Base-by-base conservation (phyloP, 805 yeast species). In the Zygoascus flipseniorum region DNA sequence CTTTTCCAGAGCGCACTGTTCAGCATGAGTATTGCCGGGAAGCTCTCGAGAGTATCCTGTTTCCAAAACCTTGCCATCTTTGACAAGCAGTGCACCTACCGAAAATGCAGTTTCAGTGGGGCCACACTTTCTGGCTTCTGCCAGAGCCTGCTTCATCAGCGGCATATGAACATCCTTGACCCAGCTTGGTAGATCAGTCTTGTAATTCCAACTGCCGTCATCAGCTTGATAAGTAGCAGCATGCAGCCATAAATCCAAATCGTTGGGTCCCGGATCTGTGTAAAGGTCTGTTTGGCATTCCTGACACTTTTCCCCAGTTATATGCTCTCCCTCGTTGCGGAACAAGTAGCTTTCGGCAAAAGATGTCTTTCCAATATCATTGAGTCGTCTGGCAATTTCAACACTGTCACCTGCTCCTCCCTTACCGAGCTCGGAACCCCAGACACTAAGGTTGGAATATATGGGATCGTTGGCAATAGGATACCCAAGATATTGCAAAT, bases 21-120 rank as follows among this genome's bases (percentile, higher is more conserved):
- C 99, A 2, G 99, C 99, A 67, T 92, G 99, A 0, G 99, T 92
- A 68, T 92, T 93, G 0, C 98, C 99, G 18, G 85, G 86, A 1
- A 90, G 71, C 67, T 93, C 99, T 52, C 98, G 76, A 0, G 98
- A 88, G 63, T 80, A 89, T 0, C 99, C 99, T 0, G 87, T 81
- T 8, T 85, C 76, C n/a, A 93, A 65, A 0, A 92, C 72, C 51
- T 77, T 63, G 20, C 76, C 77, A 41, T 86, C 85, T 52, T 76
- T 69, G 0, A 81, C 92, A 4, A 93, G 71, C 0, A 89, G 82
- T 0, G 96, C 95, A 5, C 99, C 99, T n/a, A 93, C 98, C 58
- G 90, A 82, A 65, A 86, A 92, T 20, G 96, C 97, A 0, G 96
- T 86, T 35, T 79, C 79, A 0, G 95, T 85, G 23, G 85, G 85